Percentiles rank a stretch among this genome's conserved stretches.
phyloP scores from a whole-genome alignment of 208 protist species.

The Strigomonas culicis region DNA sequence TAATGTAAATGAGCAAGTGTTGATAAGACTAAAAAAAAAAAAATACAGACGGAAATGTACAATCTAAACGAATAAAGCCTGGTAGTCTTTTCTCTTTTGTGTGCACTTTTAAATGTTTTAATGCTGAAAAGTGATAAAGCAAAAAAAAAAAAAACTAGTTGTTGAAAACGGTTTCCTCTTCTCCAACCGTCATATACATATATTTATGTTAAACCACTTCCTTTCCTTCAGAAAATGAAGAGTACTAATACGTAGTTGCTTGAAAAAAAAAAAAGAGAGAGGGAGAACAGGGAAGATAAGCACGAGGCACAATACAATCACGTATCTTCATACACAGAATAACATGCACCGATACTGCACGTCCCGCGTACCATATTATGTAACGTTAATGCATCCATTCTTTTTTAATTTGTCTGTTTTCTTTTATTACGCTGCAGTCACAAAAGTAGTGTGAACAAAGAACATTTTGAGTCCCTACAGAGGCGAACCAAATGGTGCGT shows the following conservation, averaged over 20 bases:
- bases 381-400: no score
- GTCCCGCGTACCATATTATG: no score
- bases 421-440: background rate
- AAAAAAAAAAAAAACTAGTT: constrained; percentile 20
- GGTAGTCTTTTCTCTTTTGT: background rate
- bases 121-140: constrained; percentile 3
- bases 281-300: background rate
- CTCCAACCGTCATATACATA: no score
- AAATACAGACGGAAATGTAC: constrained; percentile 1
- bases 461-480: constrained; percentile 2
- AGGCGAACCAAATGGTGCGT: no score
- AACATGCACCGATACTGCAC: no score
- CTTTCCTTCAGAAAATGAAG: no score
- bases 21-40: constrained; percentile 7
- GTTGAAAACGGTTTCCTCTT: no score
- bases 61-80: background rate
- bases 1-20: background rate
- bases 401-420: background rate
- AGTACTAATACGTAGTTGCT: constrained; percentile 6
- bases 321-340: no score
- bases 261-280: constrained; percentile 17
- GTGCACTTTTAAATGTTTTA: background rate
- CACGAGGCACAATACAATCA: no score
- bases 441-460: background rate
- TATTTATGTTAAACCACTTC: no score